Evolutionary conservation across 192 early-diverging fungal genomes (phyloP).

Genomic region (Coemansia sp.): DNA sequence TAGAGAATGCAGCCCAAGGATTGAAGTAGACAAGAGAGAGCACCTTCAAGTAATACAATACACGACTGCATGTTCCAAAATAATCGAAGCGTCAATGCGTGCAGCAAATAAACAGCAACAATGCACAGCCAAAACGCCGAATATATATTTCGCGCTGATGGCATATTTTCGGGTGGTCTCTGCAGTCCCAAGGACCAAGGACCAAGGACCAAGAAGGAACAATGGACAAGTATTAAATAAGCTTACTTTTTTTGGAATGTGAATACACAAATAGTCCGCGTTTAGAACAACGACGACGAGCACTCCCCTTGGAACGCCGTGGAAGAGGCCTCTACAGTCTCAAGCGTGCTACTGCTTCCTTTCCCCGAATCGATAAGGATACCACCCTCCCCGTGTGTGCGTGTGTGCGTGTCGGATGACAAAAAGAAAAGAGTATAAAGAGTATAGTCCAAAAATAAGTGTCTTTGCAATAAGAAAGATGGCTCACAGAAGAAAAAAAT

Average conservation of each 20-base stretch:
- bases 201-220: not conserved
- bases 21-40: not conserved
- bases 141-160: not conserved
- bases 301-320: not conserved
- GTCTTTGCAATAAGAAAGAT: conserved; percentile 25
- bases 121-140: not conserved
- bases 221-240: conserved; percentile 11
- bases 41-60: not conserved
- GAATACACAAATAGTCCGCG: conserved; percentile 1
- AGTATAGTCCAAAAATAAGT: conserved; percentile 16
- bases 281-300: not conserved
- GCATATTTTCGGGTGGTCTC: not conserved
- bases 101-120: conserved; percentile 6
- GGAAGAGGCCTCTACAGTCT: not conserved
- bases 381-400: not conserved
- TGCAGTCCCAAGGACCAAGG: not conserved
- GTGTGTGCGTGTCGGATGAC: conserved; percentile 17
- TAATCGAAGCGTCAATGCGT: conserved; percentile 24
- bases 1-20: conserved; percentile 1
- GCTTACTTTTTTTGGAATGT: conserved; percentile 13
- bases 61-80: not conserved
- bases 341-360: not conserved
- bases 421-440: conserved; percentile 40
- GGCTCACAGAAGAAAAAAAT: conserved; percentile 23
- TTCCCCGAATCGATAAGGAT: not conserved